These are phyloP conservation scores for Fraxinus cuspidata DNA, from an alignment of 257 asterid species.

Conservation along the genomic window DNA sequence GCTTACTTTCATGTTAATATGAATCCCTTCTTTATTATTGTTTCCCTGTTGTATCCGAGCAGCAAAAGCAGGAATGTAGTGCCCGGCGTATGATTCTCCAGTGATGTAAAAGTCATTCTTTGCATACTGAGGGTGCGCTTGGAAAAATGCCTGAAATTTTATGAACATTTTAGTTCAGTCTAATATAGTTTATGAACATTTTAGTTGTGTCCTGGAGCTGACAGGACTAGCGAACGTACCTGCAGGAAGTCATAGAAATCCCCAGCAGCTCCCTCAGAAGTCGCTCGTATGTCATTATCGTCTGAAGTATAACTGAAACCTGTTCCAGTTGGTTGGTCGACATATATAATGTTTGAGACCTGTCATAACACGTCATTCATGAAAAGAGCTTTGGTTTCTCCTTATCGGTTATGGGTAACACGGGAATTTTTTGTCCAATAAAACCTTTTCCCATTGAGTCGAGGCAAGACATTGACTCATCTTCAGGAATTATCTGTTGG, in stretches of 20 bases:
- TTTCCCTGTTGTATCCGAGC: slow-evolving; percentile 41
- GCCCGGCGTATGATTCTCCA: slow-evolving; percentile 70
- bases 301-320: slow-evolving; percentile 44
- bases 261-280: slow-evolving; percentile 28
- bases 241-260: slow-evolving; percentile 49
- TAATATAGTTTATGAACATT: too few relatives aligned
- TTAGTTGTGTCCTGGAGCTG: background rate
- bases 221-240: slow-evolving; percentile 27
- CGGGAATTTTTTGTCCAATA: too few relatives aligned
- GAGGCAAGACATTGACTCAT: too few relatives aligned
- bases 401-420: background rate
- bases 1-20: slow-evolving; percentile 34
- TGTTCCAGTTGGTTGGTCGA: slow-evolving; percentile 55
- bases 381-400: background rate
- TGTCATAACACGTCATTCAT: slow-evolving; percentile 24
- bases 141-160: slow-evolving; percentile 39
- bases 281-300: slow-evolving; percentile 26
- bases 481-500: too few relatives aligned
- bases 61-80: slow-evolving; percentile 62
- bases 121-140: slow-evolving; percentile 44
- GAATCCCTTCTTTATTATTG: slow-evolving; percentile 31
- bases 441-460: too few relatives aligned
- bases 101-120: slow-evolving; percentile 50
- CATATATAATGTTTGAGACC: slow-evolving; percentile 47
- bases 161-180: too few relatives aligned